Evolutionary conservation across 2,329 filamentous ascomycete species (phyloP).

Genomic region (Cladosporium austrohemisphaericum): DNA sequence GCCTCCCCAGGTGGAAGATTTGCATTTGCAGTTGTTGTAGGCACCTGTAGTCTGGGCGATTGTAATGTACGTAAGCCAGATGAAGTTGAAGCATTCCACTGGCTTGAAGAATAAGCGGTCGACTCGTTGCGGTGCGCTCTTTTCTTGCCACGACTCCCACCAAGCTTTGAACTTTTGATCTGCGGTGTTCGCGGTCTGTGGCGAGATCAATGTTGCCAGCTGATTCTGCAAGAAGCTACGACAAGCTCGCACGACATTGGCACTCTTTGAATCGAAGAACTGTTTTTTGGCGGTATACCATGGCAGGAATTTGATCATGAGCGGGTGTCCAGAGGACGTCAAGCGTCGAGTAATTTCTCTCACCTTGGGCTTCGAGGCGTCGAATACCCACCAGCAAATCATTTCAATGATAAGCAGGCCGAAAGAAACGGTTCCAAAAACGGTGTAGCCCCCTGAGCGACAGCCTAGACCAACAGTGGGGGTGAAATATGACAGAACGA

Average conservation of each 20-base stretch:
- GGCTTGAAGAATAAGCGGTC: constrained; percentile 32
- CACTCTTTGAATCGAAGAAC: neutral
- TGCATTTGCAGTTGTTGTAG: constrained; percentile 42
- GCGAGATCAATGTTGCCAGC: neutral
- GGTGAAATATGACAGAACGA: constrained; percentile 42
- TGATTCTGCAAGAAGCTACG: constrained; percentile 1
- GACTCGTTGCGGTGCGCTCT: constrained; percentile 13
- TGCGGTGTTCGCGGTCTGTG: neutral
- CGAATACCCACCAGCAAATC: constrained; percentile 34
- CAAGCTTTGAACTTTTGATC: neutral
- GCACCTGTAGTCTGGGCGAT: constrained; percentile 41
- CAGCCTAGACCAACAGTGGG: constrained; percentile 45
- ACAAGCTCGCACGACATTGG: neutral
- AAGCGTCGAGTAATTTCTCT: neutral
- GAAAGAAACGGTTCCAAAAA: constrained; percentile 36
- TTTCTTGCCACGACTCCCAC: constrained; percentile 1
- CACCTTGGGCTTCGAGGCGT: constrained; percentile 18
- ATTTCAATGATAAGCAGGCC: constrained; percentile 39
- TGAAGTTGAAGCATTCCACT: constrained; percentile 36
- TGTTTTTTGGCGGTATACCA: neutral
- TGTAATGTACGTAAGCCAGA: constrained; percentile 39
- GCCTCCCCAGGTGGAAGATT: constrained; percentile 36
- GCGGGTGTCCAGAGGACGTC: neutral
- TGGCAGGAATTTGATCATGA: neutral
- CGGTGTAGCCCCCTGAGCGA: constrained; percentile 41